Conservation (phyloP, 1,284 basidiomycete species). For the Marasmius oreades region DNA sequence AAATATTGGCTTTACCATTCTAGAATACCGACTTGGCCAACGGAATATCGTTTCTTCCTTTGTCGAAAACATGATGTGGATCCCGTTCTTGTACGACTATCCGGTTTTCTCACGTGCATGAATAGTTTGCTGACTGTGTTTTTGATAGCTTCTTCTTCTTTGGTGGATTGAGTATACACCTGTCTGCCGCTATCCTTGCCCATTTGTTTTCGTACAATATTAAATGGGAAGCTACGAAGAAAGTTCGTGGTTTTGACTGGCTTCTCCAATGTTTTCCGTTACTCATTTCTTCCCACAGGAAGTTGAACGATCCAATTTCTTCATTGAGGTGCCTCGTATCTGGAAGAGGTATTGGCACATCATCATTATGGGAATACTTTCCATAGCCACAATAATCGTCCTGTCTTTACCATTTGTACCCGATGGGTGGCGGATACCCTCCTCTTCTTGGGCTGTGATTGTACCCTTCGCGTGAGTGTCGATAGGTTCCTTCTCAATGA, state of each 20-base stretch:
- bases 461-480: conserved; percentile 57
- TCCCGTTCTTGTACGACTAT: conserved; percentile 73
- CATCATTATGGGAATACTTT: conserved; percentile 49
- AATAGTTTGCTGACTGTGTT: neutral
- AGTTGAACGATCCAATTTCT: conserved; percentile 82
- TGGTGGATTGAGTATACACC: conserved; percentile 71
- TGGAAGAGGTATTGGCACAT: conserved; percentile 69
- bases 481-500: conserved; percentile 5
- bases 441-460: conserved; percentile 64
- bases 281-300: conserved; percentile 29
- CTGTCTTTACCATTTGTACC: conserved; percentile 52
- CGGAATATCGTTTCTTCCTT: conserved; percentile 50
- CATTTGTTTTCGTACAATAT: conserved; percentile 85
- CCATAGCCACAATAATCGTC: conserved; percentile 51
- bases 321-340: conserved; percentile 83
- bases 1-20: conserved; percentile 66
- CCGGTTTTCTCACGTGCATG: neutral
- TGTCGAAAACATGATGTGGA: conserved; percentile 69
- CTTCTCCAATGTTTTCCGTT: neutral
- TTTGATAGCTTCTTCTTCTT: conserved; percentile 78
- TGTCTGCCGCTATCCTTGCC: conserved; percentile 71
- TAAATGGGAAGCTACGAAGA: conserved; percentile 75
- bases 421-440: conserved; percentile 57
- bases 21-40: conserved; percentile 75
- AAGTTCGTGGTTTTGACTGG: conserved; percentile 31